These are phyloP conservation scores for Clarireedia homoeocarpa DNA, from an alignment of 2,329 filamentous ascomycete species.

Conservation along the genomic window DNA sequence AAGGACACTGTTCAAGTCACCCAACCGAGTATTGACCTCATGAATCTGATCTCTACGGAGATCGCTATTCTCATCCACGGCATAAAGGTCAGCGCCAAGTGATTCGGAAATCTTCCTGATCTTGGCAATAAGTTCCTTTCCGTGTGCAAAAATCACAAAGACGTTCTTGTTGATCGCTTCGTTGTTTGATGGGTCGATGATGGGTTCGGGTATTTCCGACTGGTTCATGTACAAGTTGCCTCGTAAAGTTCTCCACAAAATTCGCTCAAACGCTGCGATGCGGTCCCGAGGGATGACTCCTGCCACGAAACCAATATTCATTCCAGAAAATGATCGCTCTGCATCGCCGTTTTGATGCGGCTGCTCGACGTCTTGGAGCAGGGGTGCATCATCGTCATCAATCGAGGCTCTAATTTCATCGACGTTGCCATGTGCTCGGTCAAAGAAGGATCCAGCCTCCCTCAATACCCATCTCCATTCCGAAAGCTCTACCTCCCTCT, in stretches of 20 bases:
- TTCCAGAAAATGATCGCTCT: constrained; percentile 88
- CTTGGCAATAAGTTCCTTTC: constrained; percentile 96
- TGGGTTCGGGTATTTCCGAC: constrained; percentile 89
- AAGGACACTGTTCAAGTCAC: constrained; percentile 86
- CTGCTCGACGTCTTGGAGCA: constrained; percentile 89
- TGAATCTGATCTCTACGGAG: constrained; percentile 91
- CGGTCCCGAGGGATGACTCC: constrained; percentile 91
- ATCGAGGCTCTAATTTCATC: constrained; percentile 92
- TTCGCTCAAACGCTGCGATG: constrained; percentile 92
- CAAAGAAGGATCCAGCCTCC: constrained; percentile 96
- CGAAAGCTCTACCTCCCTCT: constrained; percentile 89
- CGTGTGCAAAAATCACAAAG: constrained; percentile 98
- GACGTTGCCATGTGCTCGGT: constrained; percentile 89
- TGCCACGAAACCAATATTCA: constrained; percentile 98
- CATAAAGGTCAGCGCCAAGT: constrained; percentile 90
- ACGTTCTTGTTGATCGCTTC: constrained; percentile 94
- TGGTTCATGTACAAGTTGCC: constrained; percentile 99
- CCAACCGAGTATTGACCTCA: constrained; percentile 89
- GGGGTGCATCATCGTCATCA: constrained; percentile 78
- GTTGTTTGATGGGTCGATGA: constrained; percentile 87
- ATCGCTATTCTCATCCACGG: constrained; percentile 95
- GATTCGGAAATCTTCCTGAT: constrained; percentile 99
- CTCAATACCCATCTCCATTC: constrained; percentile 98
- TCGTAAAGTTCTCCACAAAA: constrained; percentile 92
- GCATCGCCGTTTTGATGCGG: constrained; percentile 51